Evolutionary conservation across 2,329 filamentous ascomycete genomes (phyloP).

Genomic region (Annulohypoxylon truncatum): DNA sequence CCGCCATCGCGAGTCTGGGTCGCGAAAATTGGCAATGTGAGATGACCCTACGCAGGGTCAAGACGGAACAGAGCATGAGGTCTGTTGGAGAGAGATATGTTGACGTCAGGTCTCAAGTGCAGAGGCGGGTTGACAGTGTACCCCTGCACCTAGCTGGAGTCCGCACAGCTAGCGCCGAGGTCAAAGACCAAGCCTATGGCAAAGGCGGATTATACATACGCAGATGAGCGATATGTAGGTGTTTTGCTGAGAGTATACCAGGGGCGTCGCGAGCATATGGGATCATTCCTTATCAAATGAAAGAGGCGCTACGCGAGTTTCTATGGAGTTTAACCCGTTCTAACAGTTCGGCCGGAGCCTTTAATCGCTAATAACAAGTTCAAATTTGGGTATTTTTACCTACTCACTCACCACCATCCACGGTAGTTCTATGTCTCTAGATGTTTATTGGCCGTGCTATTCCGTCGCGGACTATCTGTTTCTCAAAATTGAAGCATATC

Average conservation of each 20-base stretch:
- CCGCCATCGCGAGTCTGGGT: slow-evolving; percentile 59
- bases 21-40: slow-evolving; percentile 59
- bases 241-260: background rate
- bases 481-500: background rate
- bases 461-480: background rate
- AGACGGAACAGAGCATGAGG: slow-evolving; percentile 55
- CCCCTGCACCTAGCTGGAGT: slow-evolving; percentile 70
- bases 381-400: background rate
- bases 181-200: slow-evolving; percentile 62
- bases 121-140: slow-evolving; percentile 67
- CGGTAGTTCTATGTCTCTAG: background rate
- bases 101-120: slow-evolving; percentile 61
- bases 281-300: background rate
- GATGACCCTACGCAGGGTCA: slow-evolving; percentile 54
- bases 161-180: slow-evolving; percentile 59
- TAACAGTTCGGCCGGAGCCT: background rate
- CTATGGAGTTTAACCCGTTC: background rate
- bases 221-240: slow-evolving; percentile 43
- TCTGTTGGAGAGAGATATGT: slow-evolving; percentile 60
- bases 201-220: slow-evolving; percentile 63
- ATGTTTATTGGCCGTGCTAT: background rate
- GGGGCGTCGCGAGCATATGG: background rate
- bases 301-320: background rate
- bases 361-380: slow-evolving; percentile 19
- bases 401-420: background rate